These are phyloP conservation scores for Sordariomycetes sp. DNA, from an alignment of 2,329 filamentous ascomycete species.

Conservation along the genomic window DNA sequence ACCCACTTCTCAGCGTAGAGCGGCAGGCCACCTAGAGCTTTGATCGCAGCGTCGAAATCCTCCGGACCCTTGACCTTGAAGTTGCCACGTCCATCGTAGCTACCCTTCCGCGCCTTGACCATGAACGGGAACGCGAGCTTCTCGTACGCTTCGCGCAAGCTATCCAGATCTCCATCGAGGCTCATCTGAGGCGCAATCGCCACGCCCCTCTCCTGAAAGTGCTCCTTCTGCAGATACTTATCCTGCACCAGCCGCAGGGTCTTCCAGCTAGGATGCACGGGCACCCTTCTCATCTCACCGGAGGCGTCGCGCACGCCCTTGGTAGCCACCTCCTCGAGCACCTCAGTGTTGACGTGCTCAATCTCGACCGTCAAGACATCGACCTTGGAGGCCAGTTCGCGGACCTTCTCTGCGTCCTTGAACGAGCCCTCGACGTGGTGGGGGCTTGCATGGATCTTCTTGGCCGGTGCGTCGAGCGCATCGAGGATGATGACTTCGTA, in stretches of 20 bases:
- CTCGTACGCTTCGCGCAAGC: constrained; percentile 52
- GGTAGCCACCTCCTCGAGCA: constrained; percentile 72
- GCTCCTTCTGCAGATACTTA: constrained; percentile 84
- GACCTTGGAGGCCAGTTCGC: constrained; percentile 64
- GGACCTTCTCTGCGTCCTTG: constrained; percentile 71
- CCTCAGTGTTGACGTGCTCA: constrained; percentile 86
- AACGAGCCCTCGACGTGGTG: constrained; percentile 80
- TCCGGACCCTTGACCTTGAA: constrained; percentile 35
- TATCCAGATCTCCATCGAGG: constrained; percentile 46
- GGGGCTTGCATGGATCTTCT: constrained; percentile 70
- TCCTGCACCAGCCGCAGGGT: constrained; percentile 87
- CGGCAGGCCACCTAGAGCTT: constrained; percentile 58
- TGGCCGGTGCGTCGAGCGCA: constrained; percentile 66
- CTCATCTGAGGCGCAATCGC: constrained; percentile 64
- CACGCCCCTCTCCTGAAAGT: constrained; percentile 59
- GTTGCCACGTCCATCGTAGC: constrained; percentile 81
- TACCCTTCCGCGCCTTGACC: constrained; percentile 84
- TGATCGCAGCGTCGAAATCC: constrained; percentile 53
- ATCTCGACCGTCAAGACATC: constrained; percentile 90
- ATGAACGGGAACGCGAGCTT: constrained; percentile 77
- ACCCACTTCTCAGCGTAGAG: constrained; percentile 89
- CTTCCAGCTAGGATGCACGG: constrained; percentile 74
- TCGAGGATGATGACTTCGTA: constrained; percentile 75
- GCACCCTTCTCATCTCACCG: constrained; percentile 36
- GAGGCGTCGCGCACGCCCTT: constrained; percentile 47